Conservation (phyloP, 306 rosid genomes). For the Malus orientalis region DNA sequence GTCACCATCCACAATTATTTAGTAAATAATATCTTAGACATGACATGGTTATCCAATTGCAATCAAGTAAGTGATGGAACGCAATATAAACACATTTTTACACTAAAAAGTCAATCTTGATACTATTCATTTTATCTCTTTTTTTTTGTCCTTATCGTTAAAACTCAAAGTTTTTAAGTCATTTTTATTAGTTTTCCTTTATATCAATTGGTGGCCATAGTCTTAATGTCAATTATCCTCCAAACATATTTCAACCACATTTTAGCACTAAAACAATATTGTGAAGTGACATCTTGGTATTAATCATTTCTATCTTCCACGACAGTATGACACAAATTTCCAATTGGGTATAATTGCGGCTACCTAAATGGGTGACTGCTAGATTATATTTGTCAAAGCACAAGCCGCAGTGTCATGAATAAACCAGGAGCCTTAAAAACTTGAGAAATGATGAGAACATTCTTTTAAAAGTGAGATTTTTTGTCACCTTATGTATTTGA, state of each 20-base stretch:
- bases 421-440: not conserved
- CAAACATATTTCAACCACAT: not conserved
- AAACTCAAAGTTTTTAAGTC: too few relatives aligned
- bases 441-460: too few relatives aligned
- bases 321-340: not conserved
- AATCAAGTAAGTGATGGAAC: constrained; percentile 5
- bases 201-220: not conserved
- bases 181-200: too few relatives aligned
- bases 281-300: constrained; percentile 5
- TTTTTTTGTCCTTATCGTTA: too few relatives aligned
- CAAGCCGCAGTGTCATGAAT: not conserved
- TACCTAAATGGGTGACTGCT: not conserved
- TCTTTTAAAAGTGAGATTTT: too few relatives aligned
- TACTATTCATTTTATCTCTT: too few relatives aligned
- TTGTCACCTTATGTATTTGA: too few relatives aligned
- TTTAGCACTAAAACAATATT: not conserved
- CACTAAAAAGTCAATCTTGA: too few relatives aligned
- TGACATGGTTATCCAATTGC: not conserved
- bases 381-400: not conserved
- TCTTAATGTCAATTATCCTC: not conserved
- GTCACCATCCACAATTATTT: constrained; percentile 6
- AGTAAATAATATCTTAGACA: not conserved
- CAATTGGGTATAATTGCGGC: not conserved
- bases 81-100: not conserved
- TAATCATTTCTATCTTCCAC: not conserved